Evolutionary conservation across 371 early-diverging fungal genomes (phyloP).

Genomic region (Modicella reniformis): DNA sequence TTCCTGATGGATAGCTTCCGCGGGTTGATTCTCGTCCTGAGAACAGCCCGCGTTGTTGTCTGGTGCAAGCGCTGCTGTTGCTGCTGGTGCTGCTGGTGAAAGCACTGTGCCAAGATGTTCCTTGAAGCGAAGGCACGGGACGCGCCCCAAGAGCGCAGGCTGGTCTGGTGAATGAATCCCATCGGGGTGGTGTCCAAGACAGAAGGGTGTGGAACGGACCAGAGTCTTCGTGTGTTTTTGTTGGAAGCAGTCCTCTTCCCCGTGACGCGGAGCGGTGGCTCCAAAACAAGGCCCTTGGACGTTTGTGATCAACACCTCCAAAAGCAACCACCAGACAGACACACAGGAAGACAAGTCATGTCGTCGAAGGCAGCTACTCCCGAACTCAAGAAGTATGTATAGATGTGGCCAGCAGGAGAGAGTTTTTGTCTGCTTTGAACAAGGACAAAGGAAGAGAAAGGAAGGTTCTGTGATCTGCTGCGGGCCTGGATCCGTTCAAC

Average conservation of each 20-base stretch:
- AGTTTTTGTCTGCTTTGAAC: no score
- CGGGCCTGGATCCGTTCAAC: no score
- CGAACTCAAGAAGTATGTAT: slow-evolving; percentile 80
- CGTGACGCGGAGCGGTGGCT: no score
- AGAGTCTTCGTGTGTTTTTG: neutral
- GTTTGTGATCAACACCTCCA: neutral
- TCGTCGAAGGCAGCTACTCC: slow-evolving; percentile 81
- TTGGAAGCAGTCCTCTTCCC: neutral
- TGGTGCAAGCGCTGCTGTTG: slow-evolving; percentile 3
- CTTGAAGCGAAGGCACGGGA: slow-evolving; percentile 16
- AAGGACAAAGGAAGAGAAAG: neutral
- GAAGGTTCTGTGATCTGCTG: neutral
- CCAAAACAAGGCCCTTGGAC: neutral
- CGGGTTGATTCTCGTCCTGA: slow-evolving; percentile 1
- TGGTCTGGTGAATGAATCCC: slow-evolving; percentile 27
- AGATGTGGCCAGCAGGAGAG: no score
- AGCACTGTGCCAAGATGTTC: slow-evolving; percentile 7
- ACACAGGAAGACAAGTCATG: slow-evolving; percentile 23
- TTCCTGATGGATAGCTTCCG: slow-evolving; percentile 24
- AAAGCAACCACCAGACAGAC: neutral
- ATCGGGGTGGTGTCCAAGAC: neutral
- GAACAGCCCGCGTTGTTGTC: neutral
- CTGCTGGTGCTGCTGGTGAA: slow-evolving; percentile 10
- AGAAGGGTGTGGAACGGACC: no score
- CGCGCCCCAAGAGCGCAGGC: slow-evolving; percentile 24